Conservation (phyloP, 2,329 filamentous ascomycete genomes). For the Colletotrichum shisoi region DNA sequence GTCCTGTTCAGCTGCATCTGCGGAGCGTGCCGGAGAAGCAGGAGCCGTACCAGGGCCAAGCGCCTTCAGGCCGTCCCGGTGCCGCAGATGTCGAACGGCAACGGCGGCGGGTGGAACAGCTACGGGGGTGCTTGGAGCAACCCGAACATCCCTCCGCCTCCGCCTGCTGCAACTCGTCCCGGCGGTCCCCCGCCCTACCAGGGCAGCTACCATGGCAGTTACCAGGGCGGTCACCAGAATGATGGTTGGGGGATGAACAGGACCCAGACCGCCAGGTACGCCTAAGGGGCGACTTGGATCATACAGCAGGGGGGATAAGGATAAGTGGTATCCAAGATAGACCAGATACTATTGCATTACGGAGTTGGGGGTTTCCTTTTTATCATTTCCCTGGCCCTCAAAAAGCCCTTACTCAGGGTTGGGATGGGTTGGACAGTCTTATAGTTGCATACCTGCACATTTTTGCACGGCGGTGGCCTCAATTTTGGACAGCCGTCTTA, state of each 20-base stretch:
- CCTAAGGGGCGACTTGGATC: constrained; percentile 27
- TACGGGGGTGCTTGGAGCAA: constrained; percentile 38
- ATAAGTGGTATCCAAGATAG: not conserved
- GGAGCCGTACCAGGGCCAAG: constrained; percentile 40
- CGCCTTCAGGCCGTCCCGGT: constrained; percentile 41
- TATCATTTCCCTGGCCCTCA: constrained; percentile 11
- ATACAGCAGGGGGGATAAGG: not conserved
- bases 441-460: constrained; percentile 17
- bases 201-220: constrained; percentile 10
- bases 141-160: constrained; percentile 29
- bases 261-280: constrained; percentile 42
- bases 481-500: not conserved
- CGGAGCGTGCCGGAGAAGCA: constrained; percentile 48
- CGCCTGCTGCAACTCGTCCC: constrained; percentile 27
- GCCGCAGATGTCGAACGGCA: constrained; percentile 34
- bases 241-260: constrained; percentile 34
- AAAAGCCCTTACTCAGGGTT: not conserved
- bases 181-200: constrained; percentile 26
- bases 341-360: constrained; percentile 38
- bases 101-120: constrained; percentile 35
- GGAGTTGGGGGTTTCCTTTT: constrained; percentile 36
- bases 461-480: not conserved
- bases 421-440: constrained; percentile 8
- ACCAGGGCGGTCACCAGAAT: constrained; percentile 11
- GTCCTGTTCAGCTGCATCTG: constrained; percentile 72